These are phyloP conservation scores for Penicillium capsulatum DNA, from an alignment of 2,329 filamentous ascomycete genomes.

Conservation along the genomic window DNA sequence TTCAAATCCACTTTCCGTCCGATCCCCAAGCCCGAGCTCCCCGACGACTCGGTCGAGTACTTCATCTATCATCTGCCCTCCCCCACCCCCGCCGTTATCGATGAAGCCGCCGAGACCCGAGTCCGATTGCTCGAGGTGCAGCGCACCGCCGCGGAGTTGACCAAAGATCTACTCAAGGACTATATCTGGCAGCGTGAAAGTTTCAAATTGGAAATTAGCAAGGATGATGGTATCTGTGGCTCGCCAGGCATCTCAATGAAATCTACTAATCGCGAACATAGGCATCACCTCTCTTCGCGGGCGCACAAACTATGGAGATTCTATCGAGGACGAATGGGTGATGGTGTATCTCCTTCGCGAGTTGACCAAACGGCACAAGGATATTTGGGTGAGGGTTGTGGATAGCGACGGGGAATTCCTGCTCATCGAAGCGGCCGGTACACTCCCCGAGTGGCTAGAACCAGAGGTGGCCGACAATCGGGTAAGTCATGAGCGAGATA, in stretches of 20 bases:
- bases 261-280: constrained; percentile 21
- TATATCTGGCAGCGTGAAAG: constrained; percentile 94
- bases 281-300: constrained; percentile 63
- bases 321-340: constrained; percentile 95
- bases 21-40: constrained; percentile 61
- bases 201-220: constrained; percentile 63
- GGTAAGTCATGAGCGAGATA: constrained; percentile 33
- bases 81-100: constrained; percentile 51
- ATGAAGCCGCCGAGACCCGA: constrained; percentile 51
- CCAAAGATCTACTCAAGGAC: constrained; percentile 63
- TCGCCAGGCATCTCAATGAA: no score
- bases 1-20: constrained; percentile 62
- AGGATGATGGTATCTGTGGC: constrained; percentile 53
- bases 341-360: constrained; percentile 85
- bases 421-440: constrained; percentile 85
- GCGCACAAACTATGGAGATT: constrained; percentile 83
- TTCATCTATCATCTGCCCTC: constrained; percentile 67
- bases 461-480: constrained; percentile 84
- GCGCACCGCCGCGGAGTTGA: constrained; percentile 62
- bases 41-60: constrained; percentile 85
- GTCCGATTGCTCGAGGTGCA: constrained; percentile 67
- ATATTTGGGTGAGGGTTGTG: constrained; percentile 75
- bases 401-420: constrained; percentile 95
- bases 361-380: constrained; percentile 66
- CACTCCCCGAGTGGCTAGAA: constrained; percentile 82